Percentiles rank a stretch among this genome's conserved stretches.
These are phyloP conservation scores for Starmera quercuum DNA, from an alignment of 805 yeast genomes.

Conservation along the genomic window DNA sequence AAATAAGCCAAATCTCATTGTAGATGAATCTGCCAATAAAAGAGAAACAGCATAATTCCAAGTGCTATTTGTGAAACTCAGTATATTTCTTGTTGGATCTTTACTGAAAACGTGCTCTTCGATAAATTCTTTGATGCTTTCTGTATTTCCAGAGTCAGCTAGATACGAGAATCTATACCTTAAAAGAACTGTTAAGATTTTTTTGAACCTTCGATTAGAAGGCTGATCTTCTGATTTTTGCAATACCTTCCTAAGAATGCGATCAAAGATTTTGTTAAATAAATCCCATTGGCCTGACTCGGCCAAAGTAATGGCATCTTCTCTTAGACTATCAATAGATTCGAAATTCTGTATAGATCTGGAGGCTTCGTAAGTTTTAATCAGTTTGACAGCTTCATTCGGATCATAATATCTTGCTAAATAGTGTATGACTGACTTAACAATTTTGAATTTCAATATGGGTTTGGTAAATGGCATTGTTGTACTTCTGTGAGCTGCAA, in stretches of 20 bases:
- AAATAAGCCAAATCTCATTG: slow-evolving; percentile 22
- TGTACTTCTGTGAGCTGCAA: background rate
- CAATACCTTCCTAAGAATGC: too few relatives aligned
- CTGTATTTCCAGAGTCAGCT: background rate
- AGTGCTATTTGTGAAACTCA: background rate
- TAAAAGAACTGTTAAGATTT: too few relatives aligned
- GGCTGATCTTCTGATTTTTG: too few relatives aligned
- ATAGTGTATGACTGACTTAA: background rate
- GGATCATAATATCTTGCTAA: background rate
- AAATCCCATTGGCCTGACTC: background rate
- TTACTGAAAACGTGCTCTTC: background rate
- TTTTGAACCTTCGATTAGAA: too few relatives aligned
- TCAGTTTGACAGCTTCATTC: background rate
- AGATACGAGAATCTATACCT: background rate
- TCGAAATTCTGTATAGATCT: too few relatives aligned
- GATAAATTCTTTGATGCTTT: background rate
- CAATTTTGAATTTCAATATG: background rate
- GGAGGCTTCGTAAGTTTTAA: background rate
- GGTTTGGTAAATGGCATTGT: background rate
- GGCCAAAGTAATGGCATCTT: background rate
- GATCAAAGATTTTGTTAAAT: background rate
- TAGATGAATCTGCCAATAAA: slow-evolving; percentile 18
- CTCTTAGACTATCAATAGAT: background rate
- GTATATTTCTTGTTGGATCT: too few relatives aligned
- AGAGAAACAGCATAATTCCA: slow-evolving; percentile 22